A percentile compares a stretch with the other conserved stretches of the same genome.
phyloP scores from a whole-genome alignment of 192 early-diverging fungal species.

The Podila minutissima region DNA sequence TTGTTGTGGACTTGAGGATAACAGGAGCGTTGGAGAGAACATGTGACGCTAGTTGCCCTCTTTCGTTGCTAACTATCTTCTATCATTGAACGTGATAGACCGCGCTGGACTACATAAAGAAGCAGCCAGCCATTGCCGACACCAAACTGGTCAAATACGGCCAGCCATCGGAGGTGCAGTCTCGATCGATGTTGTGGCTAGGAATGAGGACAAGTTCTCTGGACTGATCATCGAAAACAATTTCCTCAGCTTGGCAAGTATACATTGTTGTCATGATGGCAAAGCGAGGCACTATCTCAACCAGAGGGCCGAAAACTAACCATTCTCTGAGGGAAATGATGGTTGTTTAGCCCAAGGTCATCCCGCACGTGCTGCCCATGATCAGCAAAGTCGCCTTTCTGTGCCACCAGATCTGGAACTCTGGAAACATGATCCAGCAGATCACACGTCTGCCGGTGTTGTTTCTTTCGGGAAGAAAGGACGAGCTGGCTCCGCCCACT shows the following conservation, averaged over 20 bases:
- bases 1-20: neutral
- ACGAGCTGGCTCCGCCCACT: constrained; percentile 88
- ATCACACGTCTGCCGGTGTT: constrained; percentile 78
- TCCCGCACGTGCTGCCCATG: constrained; percentile 85
- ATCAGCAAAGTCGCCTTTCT: constrained; percentile 80
- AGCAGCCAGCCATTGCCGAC: constrained; percentile 75
- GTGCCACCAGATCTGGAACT: constrained; percentile 91
- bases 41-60: neutral
- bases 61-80: neutral
- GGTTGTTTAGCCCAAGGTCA: constrained; percentile 74
- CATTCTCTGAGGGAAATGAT: no score
- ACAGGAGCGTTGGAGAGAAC: neutral
- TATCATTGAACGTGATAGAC: constrained; percentile 55
- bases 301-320: no score
- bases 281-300: no score
- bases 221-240: constrained; percentile 96
- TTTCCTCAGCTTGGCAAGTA: constrained; percentile 82
- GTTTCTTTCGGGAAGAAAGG: constrained; percentile 82
- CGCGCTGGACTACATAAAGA: constrained; percentile 83
- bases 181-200: constrained; percentile 85
- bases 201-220: constrained; percentile 78
- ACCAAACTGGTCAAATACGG: constrained; percentile 91
- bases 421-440: constrained; percentile 73
- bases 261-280: no score
- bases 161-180: constrained; percentile 97